Evolutionary conservation across 805 yeast species (phyloP), one percentile per base, ranked within the genome.

Genomic region (Cyberlindnera misumaiensis): DNA sequence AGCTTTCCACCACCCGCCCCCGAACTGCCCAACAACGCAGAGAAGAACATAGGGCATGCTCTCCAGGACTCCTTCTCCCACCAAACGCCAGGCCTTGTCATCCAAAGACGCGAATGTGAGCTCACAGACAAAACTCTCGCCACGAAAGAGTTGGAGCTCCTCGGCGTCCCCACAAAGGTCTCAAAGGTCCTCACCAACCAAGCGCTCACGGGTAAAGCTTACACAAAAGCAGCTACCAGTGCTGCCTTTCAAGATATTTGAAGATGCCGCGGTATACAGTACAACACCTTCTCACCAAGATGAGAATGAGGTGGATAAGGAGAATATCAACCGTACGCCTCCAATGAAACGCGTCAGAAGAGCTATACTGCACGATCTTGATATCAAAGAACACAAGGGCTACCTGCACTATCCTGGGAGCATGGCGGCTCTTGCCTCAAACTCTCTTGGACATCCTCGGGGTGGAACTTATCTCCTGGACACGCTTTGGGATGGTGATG

Each of bases 31-130:
- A 5, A 20, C 8, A 5, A 20, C n/a, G n/a, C n/a, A n/a, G n/a
- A n/a, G n/a, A 20, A 20, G 24, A 27, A 11, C 7, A 27, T 7
- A 14, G 9, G 6, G 17, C 7, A 31, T 31, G 34, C 15, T 17
- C 12, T 31, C 34, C 5, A 5, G 34, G 11, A 12, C 34, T 8
- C 27, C 22, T 29, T 49, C 54, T 4, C 42, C 39, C 35, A 39
- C 52, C 1, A 47, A 49, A 2, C 50, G 58, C 43, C 40, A 35
- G 18, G 53, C 54, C 0, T 48, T 53, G 13, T 45, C 53, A 5
- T 48, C 53, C 8, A 53, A 51, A 35, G 58, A 53, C 35, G 24
- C 45, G 42, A 53, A 52, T 43, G 39, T 48, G 33, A 43, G 36
- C 20, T 33, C 46, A 9, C 31, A 12, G 14, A 14, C 16, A 5